Base-by-base conservation (phyloP, 1,284 basidiomycete species). In the Sporisorium reilianum region DNA sequence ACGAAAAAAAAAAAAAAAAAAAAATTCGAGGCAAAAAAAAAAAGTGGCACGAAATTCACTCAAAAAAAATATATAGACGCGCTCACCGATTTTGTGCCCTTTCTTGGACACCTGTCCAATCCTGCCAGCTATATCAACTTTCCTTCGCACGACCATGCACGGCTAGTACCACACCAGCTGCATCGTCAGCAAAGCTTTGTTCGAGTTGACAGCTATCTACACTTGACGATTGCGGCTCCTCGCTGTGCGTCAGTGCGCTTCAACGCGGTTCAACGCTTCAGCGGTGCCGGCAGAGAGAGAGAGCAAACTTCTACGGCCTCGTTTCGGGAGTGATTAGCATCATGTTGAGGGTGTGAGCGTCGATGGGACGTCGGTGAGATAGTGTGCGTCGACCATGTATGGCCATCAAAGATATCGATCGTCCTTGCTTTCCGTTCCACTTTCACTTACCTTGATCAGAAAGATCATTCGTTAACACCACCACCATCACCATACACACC, bases 71-170 rank as follows among this genome's bases (percentile, higher is more conserved):
- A n/a, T n/a, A n/a, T n/a, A n/a, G n/a, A n/a, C n/a, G n/a, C n/a
- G n/a, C n/a, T 9, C 8, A 1, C n/a, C 26, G 16, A 38, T 30
- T 12, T n/a, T 11, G 9, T 40, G 44, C 36, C 28, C 28, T 26
- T 12, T 18, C 42, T 55, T 61, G 9, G 67, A 53, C 62, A 70
- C 54, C 57, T 64, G 67, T 70, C 67, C 56, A 55, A 64, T 56
- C 52, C 57, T 61, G 62, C 67, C 36, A 14, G 67, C 32, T 46
- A 64, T 70, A 61, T 70, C 67, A 70, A 28, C 59, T 52, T 64
- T 34, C n/a, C 23, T 40, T 41, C 0, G 9, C 26, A 28, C 26
- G 2, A n/a, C 16, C 45, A 26, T 32, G 32, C 30, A 46, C n/a
- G 10, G 6, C 28, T 36, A 16, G 26, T 30, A 26, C 26, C 25